Conservation (phyloP, 805 yeast genomes). For the Tetrapisispora phaffii region DNA sequence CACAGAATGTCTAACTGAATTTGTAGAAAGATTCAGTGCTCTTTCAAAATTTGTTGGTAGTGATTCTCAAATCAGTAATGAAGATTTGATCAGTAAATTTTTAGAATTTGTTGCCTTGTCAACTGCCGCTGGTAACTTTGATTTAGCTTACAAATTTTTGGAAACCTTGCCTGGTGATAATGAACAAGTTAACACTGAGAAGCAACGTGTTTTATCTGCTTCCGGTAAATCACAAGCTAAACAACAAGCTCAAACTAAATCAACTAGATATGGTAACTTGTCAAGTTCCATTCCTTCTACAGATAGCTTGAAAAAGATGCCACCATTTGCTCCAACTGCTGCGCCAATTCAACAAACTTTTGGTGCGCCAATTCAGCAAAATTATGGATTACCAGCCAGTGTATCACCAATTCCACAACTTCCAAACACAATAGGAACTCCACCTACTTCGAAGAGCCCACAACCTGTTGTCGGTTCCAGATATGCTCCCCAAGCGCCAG, state of each 20-base stretch:
- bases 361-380: slow-evolving; percentile 1
- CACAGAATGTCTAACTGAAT: slow-evolving; percentile 66
- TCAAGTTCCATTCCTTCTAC: background rate
- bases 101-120: slow-evolving; percentile 75
- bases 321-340: background rate
- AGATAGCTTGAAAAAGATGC: background rate
- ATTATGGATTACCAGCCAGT: background rate
- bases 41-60: slow-evolving; percentile 29
- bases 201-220: slow-evolving; percentile 70
- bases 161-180: slow-evolving; percentile 62
- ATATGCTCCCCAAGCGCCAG: slow-evolving; percentile 15
- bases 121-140: slow-evolving; percentile 75
- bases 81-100: slow-evolving; percentile 39
- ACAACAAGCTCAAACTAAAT: slow-evolving; percentile 4
- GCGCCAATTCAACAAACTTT: background rate
- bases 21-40: slow-evolving; percentile 75
- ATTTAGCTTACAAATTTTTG: slow-evolving; percentile 64
- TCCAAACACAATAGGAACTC: slow-evolving; percentile 2
- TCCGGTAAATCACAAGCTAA: slow-evolving; percentile 29
- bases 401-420: background rate
- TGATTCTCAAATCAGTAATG: slow-evolving; percentile 19
- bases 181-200: slow-evolving; percentile 62
- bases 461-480: slow-evolving; percentile 13
- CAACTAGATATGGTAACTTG: slow-evolving; percentile 2
- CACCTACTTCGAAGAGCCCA: slow-evolving; percentile 9